phyloP scores from a whole-genome alignment of 208 protist genomes.

The Vickermania ingenoplastis region DNA sequence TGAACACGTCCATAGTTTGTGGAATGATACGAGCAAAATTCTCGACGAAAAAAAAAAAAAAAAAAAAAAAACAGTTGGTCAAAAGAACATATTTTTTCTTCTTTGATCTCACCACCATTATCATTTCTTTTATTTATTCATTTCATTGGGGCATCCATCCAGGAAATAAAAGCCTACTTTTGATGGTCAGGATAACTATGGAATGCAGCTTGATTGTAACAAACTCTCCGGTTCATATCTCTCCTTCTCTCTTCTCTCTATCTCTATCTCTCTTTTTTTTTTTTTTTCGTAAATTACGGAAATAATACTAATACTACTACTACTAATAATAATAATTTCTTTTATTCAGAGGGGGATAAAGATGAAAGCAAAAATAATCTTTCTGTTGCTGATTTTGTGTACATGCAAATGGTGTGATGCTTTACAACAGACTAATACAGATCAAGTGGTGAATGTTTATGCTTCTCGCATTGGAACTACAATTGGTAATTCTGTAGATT shows the following conservation, averaged over 20 bases:
- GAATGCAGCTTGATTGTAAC: not conserved
- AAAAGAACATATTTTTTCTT: no score
- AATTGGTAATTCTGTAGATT: not conserved
- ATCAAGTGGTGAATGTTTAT: not conserved
- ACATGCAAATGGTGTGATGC: not conserved
- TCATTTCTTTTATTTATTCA: not conserved
- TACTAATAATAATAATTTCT: conserved; percentile 1
- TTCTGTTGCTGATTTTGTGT: not conserved
- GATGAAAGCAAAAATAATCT: not conserved
- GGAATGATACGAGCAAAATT: no score
- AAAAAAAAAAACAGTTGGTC: no score
- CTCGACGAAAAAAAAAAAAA: no score
- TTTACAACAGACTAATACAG: not conserved
- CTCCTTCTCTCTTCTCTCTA: no score
- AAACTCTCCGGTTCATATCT: not conserved
- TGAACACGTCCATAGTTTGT: no score
- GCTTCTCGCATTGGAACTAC: not conserved
- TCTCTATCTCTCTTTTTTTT: no score
- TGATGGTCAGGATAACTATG: not conserved
- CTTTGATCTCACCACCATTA: no score
- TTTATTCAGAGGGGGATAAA: not conserved
- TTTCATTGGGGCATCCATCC: not conserved
- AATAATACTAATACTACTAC: not conserved
- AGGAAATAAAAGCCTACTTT: not conserved
- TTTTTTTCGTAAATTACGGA: no score